Evolutionary conservation across 805 yeast species (phyloP), one percentile per base, ranked within the genome.

Genomic region (Candida stauntonica): DNA sequence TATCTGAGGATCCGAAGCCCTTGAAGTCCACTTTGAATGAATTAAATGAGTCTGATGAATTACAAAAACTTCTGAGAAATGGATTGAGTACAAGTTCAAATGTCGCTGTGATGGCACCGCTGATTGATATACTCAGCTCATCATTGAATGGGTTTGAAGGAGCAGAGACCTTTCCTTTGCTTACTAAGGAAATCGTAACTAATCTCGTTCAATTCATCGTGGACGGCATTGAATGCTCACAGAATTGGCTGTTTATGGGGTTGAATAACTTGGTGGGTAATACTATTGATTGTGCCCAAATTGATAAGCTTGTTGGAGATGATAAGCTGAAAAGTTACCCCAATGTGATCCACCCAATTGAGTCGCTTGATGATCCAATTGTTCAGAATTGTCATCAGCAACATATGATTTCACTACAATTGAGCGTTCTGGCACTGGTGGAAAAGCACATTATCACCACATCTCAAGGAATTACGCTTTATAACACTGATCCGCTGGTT

Each of bases 241-340:
- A 58, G 4, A 71, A 66, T 42, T 67, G 73, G 48, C 60, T 66
- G 48, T 61, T 75, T 32, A 73, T 62, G 47, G 84, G 86, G 0
- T 57, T 80, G 33, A 79, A 75, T 51, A 52, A 81, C 41, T 44
- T 66, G 4, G 37, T 75, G 21, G 86, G 86, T 1, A 72, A 74
- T 46, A 75, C 73, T 42, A 39, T 45, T 2, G 75, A 72, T 48
- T 59, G 66, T 20, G 45, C 44, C 11, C 62, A 73, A 15, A 49
- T 79, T 24, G 70, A 69, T 16, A 54, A 62, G 20, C 52, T 73
- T 3, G 59, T 75, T 5, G 74, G 78, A 14, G 36, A 34, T 9
- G 16, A 29, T 7, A 33, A 26, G 13, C 29, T 31, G 26, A 46
- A 33, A 35, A 33, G 19, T 32, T 23, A 33, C 39, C 47, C 54